These are phyloP conservation scores for Yarrowia sp. DNA, from an alignment of 805 yeast species.

Conservation along the genomic window DNA sequence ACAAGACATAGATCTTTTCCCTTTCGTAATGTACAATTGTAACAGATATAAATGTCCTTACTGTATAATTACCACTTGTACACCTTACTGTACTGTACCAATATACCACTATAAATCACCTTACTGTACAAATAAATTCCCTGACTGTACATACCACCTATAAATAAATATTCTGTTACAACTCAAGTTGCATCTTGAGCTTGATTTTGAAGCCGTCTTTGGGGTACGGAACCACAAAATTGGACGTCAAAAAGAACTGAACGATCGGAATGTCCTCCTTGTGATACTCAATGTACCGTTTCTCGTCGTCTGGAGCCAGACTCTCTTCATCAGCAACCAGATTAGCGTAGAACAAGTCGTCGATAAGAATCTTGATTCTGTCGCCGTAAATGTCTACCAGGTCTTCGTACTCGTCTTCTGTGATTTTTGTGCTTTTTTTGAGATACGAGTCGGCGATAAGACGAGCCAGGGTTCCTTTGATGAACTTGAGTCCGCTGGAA, in stretches of 20 bases:
- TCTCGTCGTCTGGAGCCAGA: background rate
- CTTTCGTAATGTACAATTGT: too few relatives aligned
- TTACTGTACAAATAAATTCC: too few relatives aligned
- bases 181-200: conserved; percentile 14
- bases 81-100: too few relatives aligned
- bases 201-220: conserved; percentile 1
- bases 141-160: too few relatives aligned
- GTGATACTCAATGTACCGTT: conserved; percentile 7
- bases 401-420: background rate
- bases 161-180: background rate
- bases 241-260: conserved; percentile 11
- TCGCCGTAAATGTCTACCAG: conserved; percentile 17
- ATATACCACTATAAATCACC: too few relatives aligned
- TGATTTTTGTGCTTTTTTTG: conserved; percentile 13
- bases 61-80: too few relatives aligned
- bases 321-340: conserved; percentile 8
- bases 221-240: conserved; percentile 12
- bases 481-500: background rate
- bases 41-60: too few relatives aligned
- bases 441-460: conserved; percentile 6
- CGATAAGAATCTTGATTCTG: conserved; percentile 8
- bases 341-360: conserved; percentile 15
- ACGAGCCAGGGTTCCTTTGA: background rate
- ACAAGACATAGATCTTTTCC: too few relatives aligned
- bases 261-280: conserved; percentile 22